phyloP scores from a whole-genome alignment of 2,329 filamentous ascomycete genomes.

The Botrytis fabae region DNA sequence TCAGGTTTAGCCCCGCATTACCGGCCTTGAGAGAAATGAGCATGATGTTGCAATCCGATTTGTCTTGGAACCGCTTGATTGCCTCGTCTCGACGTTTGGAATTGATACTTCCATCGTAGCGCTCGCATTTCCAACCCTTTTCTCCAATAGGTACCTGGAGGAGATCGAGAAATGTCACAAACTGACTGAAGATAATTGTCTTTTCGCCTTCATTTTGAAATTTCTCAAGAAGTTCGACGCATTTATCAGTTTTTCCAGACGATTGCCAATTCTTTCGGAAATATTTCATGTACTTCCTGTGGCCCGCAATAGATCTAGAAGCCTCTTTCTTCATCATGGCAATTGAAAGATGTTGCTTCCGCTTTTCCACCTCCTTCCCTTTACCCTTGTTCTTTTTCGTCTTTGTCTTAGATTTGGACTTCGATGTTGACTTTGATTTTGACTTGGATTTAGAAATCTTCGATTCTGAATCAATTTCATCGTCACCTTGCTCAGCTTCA shows the following conservation, averaged over 20 bases:
- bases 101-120: slow-evolving; percentile 77
- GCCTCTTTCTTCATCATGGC: slow-evolving; percentile 68
- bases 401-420: slow-evolving; percentile 44
- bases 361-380: slow-evolving; percentile 37
- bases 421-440: slow-evolving; percentile 42
- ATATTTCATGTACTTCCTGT: slow-evolving; percentile 69
- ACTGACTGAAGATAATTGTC: slow-evolving; percentile 80
- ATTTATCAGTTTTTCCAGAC: slow-evolving; percentile 73
- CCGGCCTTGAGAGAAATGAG: slow-evolving; percentile 78
- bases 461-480: slow-evolving; percentile 38
- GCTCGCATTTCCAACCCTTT: slow-evolving; percentile 53
- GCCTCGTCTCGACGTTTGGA: slow-evolving; percentile 64
- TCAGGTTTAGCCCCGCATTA: slow-evolving; percentile 84
- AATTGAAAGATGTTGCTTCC: slow-evolving; percentile 49
- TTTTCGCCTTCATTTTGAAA: slow-evolving; percentile 59
- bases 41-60: slow-evolving; percentile 64
- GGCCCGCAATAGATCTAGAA: slow-evolving; percentile 62
- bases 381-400: slow-evolving; percentile 37
- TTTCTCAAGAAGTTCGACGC: slow-evolving; percentile 60
- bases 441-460: slow-evolving; percentile 33
- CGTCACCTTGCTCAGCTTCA: slow-evolving; percentile 39
- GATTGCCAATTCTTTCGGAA: slow-evolving; percentile 71
- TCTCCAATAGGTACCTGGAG: slow-evolving; percentile 69
- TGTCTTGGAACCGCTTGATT: slow-evolving; percentile 64
- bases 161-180: slow-evolving; percentile 75